These are phyloP conservation scores for Salix koriyanagi DNA, from an alignment of 345 rosid species.

Conservation along the genomic window DNA sequence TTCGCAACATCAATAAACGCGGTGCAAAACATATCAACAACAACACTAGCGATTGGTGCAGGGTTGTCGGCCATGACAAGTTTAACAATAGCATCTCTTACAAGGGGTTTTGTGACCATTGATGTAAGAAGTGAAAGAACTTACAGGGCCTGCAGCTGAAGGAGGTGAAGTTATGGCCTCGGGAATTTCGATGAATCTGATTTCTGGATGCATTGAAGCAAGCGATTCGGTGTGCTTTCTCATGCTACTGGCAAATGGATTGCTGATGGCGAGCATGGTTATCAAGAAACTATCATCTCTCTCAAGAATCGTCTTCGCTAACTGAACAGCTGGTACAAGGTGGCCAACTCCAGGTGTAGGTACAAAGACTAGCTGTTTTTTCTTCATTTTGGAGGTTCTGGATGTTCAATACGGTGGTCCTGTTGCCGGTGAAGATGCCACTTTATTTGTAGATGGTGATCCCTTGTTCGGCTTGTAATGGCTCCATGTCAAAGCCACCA, in stretches of 20 bases:
- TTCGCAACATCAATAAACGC: constrained; percentile 46
- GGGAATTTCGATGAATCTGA: constrained; percentile 2
- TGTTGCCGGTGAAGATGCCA: background rate
- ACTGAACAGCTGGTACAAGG: constrained; percentile 3
- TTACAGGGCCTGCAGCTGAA: background rate
- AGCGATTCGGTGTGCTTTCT: background rate
- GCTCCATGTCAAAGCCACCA: background rate
- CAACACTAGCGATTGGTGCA: constrained; percentile 39
- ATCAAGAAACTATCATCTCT: background rate
- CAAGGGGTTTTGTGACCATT: constrained; percentile 2
- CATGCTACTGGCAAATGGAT: background rate
- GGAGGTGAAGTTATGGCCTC: background rate
- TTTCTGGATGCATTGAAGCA: background rate
- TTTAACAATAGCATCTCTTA: background rate
- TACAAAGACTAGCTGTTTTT: constrained; percentile 1
- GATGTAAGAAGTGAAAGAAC: background rate
- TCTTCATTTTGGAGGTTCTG: background rate
- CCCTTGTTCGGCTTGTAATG: background rate
- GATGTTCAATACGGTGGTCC: background rate
- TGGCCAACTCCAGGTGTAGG: constrained; percentile 13
- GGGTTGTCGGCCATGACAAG: background rate
- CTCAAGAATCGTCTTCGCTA: background rate
- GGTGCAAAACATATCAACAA: constrained; percentile 52
- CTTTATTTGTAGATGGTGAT: background rate
- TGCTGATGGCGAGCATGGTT: background rate